A percentile compares a stretch with the other conserved stretches of the same genome.
Evolutionary conservation across 306 rosid genomes (phyloP).

Genomic region (Casuarina equisetifolia): DNA sequence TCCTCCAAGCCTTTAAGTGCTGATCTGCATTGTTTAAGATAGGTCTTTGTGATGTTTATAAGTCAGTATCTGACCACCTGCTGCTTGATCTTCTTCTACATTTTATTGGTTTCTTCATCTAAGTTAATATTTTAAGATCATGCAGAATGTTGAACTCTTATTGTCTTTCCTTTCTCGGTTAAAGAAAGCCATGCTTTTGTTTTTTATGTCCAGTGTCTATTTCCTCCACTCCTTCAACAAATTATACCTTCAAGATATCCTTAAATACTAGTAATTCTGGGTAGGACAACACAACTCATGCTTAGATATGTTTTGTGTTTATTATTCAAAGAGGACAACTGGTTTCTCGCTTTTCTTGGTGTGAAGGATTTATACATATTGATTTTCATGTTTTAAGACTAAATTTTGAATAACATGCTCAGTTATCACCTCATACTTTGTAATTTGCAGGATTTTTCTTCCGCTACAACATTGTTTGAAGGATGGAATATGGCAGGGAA

Average conservation of each 20-base stretch:
- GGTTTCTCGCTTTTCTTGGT: slow-evolving; percentile 27
- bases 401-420: slow-evolving; percentile 25
- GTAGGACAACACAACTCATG: slow-evolving; percentile 26
- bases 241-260: slow-evolving; percentile 15
- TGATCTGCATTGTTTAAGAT: slow-evolving; percentile 6
- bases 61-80: slow-evolving; percentile 5
- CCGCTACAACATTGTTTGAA: slow-evolving; percentile 19
- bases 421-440: slow-evolving; percentile 34
- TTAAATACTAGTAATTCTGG: slow-evolving; percentile 34
- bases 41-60: slow-evolving; percentile 10
- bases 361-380: slow-evolving; percentile 20
- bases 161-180: not conserved
- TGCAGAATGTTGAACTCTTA: not conserved
- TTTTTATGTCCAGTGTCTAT: slow-evolving; percentile 1
- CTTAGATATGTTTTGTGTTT: slow-evolving; percentile 15
- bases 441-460: slow-evolving; percentile 48
- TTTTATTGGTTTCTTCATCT: not conserved
- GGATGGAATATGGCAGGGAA: slow-evolving; percentile 30
- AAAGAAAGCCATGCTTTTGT: slow-evolving; percentile 7
- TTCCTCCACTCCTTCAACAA: not conserved
- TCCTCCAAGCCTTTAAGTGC: slow-evolving; percentile 7
- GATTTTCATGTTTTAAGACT: slow-evolving; percentile 19
- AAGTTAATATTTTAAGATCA: not conserved
- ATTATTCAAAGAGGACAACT: slow-evolving; percentile 27
- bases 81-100: slow-evolving; percentile 7